Conservation (phyloP, 495 filamentous ascomycete species). For the Talaromyces adpressus region DNA sequence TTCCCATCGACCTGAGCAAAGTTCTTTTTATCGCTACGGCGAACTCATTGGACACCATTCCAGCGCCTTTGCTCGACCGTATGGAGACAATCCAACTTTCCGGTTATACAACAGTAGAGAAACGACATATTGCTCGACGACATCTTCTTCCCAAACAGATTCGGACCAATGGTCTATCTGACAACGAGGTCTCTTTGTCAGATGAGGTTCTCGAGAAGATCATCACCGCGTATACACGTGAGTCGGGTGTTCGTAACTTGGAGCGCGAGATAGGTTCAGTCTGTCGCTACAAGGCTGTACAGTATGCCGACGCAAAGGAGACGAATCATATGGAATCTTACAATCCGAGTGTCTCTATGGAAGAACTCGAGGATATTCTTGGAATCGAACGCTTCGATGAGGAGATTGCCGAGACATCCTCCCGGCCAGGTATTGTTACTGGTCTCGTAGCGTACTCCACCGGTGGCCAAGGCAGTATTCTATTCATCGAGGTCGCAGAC, state of each 20-base stretch:
- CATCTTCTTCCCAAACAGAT: conserved; percentile 96
- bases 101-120: conserved; percentile 98
- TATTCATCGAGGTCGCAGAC: conserved; percentile 97
- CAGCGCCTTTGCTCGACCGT: conserved; percentile 85
- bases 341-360: conserved; percentile 61
- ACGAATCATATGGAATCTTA: conserved; percentile 61
- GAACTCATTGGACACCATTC: conserved; percentile 93
- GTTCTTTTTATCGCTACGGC: conserved; percentile 98
- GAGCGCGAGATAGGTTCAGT: conserved; percentile 94
- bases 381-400: conserved; percentile 93
- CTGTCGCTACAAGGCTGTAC: conserved; percentile 89
- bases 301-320: conserved; percentile 87
- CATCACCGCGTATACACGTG: conserved; percentile 91
- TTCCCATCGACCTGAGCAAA: conserved; percentile 93
- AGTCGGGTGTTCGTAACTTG: conserved; percentile 94
- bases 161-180: conserved; percentile 65
- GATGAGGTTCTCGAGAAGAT: conserved; percentile 88
- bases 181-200: conserved; percentile 65
- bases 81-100: conserved; percentile 93
- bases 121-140: conserved; percentile 86
- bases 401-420: conserved; percentile 85
- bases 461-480: conserved; percentile 88
- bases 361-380: conserved; percentile 83
- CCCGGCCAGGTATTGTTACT: conserved; percentile 89
- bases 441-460: conserved; percentile 94